phyloP scores from a whole-genome alignment of 2,329 filamentous ascomycete genomes.

The Epichloe scottii region DNA sequence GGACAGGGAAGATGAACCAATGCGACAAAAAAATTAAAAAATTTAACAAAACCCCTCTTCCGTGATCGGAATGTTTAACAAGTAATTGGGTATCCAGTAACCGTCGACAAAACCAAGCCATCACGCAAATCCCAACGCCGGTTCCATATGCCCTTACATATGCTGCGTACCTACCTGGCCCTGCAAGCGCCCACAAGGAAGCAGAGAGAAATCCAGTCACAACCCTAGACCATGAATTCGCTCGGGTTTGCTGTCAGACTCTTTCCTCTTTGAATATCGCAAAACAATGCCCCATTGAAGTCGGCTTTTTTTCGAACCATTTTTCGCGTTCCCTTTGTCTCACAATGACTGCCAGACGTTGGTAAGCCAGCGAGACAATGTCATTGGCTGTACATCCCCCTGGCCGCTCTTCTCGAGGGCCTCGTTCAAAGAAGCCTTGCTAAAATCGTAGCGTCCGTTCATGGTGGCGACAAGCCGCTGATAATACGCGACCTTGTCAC shows the following conservation, averaged over 20 bases:
- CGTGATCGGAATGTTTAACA: background rate
- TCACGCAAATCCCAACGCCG: background rate
- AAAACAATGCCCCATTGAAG: background rate
- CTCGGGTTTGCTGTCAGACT: too few relatives aligned
- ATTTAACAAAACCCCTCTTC: background rate
- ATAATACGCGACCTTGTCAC: constrained; percentile 38
- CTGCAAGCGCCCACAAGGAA: background rate
- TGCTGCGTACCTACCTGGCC: background rate
- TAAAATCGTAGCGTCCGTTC: constrained; percentile 55
- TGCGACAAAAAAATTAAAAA: background rate
- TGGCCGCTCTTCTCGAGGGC: constrained; percentile 23
- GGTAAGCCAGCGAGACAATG: constrained; percentile 42
- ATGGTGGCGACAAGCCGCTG: constrained; percentile 55
- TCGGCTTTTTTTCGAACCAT: background rate
- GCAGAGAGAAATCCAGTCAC: background rate
- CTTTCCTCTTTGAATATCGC: background rate
- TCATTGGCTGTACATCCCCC: constrained; percentile 33
- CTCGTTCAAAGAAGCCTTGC: constrained; percentile 46
- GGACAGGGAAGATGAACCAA: background rate
- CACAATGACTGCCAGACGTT: constrained; percentile 10
- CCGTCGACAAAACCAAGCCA: background rate
- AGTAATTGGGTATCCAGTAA: background rate
- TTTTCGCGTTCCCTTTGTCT: background rate
- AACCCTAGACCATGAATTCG: background rate
- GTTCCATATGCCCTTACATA: background rate